Evolutionary conservation across 2,329 filamentous ascomycete genomes (phyloP).

Genomic region (Monilinia aucupariae): DNA sequence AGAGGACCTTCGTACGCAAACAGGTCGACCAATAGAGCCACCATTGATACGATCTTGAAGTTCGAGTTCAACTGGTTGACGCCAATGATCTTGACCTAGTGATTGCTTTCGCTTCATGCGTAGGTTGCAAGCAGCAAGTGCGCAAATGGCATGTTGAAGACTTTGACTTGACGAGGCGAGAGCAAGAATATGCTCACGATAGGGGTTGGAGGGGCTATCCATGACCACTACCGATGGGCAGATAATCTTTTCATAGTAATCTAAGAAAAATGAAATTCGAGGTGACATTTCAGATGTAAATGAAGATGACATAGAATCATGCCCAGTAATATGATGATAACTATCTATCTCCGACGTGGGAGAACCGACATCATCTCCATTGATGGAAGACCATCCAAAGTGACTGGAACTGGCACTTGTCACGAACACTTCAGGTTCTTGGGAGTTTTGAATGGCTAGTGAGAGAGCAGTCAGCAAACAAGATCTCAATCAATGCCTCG

Average conservation of each 20-base stretch:
- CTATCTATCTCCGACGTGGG: constrained; percentile 28
- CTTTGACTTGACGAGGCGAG: constrained; percentile 73
- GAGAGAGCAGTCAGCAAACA: constrained; percentile 20
- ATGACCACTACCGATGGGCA: constrained; percentile 88
- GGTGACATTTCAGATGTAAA: constrained; percentile 58
- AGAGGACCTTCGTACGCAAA: constrained; percentile 25
- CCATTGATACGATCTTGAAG: constrained; percentile 32
- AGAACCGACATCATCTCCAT: constrained; percentile 34
- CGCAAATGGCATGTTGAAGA: constrained; percentile 88
- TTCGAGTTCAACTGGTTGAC: constrained; percentile 37
- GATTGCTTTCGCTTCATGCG: constrained; percentile 73
- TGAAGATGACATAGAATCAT: constrained; percentile 48
- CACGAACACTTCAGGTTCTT: constrained; percentile 32
- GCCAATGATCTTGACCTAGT: constrained; percentile 49
- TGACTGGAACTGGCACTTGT: constrained; percentile 33
- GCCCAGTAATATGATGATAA: constrained; percentile 30
- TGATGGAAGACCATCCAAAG: constrained; percentile 34
- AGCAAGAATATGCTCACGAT: constrained; percentile 73
- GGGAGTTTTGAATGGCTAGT: constrained; percentile 22
- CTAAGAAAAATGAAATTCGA: constrained; percentile 81
- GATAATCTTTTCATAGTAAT: constrained; percentile 90
- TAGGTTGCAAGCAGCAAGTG: constrained; percentile 81
- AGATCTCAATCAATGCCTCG: background rate
- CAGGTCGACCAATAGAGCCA: constrained; percentile 21
- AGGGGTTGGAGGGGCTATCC: constrained; percentile 80